Evolutionary conservation across 768 basidiomycete genomes (phyloP), one percentile per base, ranked within the genome.

Genomic region (Suillus americanus): DNA sequence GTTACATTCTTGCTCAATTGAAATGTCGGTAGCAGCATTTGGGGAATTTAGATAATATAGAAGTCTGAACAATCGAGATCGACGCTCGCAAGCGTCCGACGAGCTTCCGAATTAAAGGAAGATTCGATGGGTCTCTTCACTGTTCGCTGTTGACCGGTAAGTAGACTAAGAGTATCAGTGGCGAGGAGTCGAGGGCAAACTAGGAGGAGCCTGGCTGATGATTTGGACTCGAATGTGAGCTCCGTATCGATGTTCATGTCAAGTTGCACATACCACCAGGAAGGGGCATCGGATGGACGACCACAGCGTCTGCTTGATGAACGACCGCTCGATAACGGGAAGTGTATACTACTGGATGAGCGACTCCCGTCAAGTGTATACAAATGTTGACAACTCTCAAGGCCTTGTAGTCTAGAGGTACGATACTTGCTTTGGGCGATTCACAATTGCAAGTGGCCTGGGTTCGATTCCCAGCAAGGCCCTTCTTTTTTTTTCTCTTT

Each of bases 321-420:
- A 30, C 30, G 30, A 35, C 33, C 33, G 7, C 5, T 35, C 33
- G 8, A 35, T 35, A 7, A 35, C 30, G 30, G 30, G 30, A 30
- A 30, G 30, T 30, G 30, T 30, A 4, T 30, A 30, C 30, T 30
- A 30, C n/a, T n/a, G 33, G 6, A 33, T 33, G 33, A 35, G 13
- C 16, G 6, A 28, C 6, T 3, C 28, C 20, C 3, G 4, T 16
- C 13, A 55, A 35, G 13, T 7, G 7, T 13, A 55, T 14, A 23
- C 35, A 1, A 23, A 37, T 0, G n/a, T 1, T 3, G 2, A n/a
- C 54, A 0, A 37, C 0, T 16, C 0, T 9, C 43, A 55, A 41
- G 70, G 74, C 75, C 74, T 72, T 72, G 67, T 76, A 67, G 76
- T 75, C 76, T 67, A 77, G 75, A 78, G 77, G 75, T 76, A 76